Evolutionary conservation across 495 filamentous ascomycete genomes (phyloP), one percentile per base, ranked within the genome.

Genomic region (Podospora anserina): DNA sequence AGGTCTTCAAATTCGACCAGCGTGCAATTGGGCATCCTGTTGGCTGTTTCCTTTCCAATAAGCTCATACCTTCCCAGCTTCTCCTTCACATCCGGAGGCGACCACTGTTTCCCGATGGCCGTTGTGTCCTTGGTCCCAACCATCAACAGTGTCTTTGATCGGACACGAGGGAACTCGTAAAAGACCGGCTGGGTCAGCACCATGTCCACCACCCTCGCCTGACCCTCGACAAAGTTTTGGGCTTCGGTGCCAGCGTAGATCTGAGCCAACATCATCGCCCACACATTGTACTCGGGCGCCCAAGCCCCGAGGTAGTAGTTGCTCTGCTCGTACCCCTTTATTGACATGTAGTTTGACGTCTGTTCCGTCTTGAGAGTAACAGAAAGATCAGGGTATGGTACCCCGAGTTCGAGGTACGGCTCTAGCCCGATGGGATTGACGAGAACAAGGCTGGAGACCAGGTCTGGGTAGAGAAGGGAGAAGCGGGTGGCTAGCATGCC

Each of bases 51-150:
- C 61, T 79, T 77, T 15, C 80, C 80, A 19, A 84, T 65, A 5
- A 82, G 72, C 64, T 78, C 69, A 65, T 82, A 83, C 66, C 80
- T 72, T 0, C 82, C 82, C 9, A 84, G 34, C 62, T 68, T 70
- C 6, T 73, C 75, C 66, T 79, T 73, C 16, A 84, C 77, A 0
- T 76, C 77, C 0, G 78, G 75, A 0, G 80, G 79, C n/a, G 79
- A 75, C 82, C 81, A 83, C 67, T 77, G 74, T 66, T 81, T 82
- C 0, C 81, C 82, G 66, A 84, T 77, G 19, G 80, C 82, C 2
- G 80, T 82, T 60, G 74, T 81, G 64, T 83, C 81, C 66, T 75
- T 76, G 18, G 76, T 75, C 0, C 82, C 82, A 59, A 83, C 67
- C 20, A 83, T 26, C 44, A 84, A 49, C 44, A 83, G 72, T 11